Base-by-base conservation (phyloP, 305 asterid genomes). In the Fraxinus velutina region DNA sequence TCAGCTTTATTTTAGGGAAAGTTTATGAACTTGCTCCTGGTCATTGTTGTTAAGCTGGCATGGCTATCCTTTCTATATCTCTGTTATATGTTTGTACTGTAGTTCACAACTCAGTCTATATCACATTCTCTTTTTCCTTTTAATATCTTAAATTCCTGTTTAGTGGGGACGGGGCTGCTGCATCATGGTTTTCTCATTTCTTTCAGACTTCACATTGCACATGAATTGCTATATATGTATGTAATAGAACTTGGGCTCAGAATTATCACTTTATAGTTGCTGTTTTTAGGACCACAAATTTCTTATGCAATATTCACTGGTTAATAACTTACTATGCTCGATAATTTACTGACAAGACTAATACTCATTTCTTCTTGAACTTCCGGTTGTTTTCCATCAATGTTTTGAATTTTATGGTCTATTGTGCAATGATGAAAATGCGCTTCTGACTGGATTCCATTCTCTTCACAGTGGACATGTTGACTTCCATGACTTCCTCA, bases 391-490 rank as follows among this genome's bases (percentile, higher is more conserved):
- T 66, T 27, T 10, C 34, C 82, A 78, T 81, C 55, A 55, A 78
- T 37, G 21, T 8, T 79, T 66, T 79, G 33, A 76, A 39, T 12
- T 87, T 66, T 50, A 4, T 75, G 22, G 81, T 57, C 29, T 71
- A 44, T 70, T 19, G 33, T 78, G 57, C 50, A 80, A 79, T 81
- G 80, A 81, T 66, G 77, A 13, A 76, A 73, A 34, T 85, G 52
- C 73, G 77, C 52, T 82, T 83, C 78, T 89, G 76, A 86, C 71
- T 39, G 80, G 76, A 21, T 79, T 81, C 57, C 27, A 24, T 84
- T 77, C 77, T 77, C 39, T 82, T 84, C 78, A 93, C 78, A 96
- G 99, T 80, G 98, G 98, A 81, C 87, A 73, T 75, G 97, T 93
- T 13, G 92, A 91, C 79, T 86, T 85, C 83, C 92, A 84, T 82